These are phyloP conservation scores for Zostera marina DNA, from an alignment of 116 monocot genomes.

Conservation along the genomic window DNA sequence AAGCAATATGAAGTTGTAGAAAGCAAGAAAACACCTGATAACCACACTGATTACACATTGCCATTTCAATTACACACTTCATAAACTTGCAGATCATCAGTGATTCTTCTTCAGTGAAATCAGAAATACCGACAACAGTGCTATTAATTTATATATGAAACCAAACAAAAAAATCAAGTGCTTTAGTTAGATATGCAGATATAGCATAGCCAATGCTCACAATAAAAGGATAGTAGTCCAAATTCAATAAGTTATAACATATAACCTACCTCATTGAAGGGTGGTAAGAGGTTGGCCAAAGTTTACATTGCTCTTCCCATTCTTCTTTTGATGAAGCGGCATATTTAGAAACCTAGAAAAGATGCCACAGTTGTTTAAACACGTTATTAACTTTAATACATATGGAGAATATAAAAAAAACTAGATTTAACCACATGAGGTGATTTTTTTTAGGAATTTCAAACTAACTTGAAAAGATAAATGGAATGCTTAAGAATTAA, in stretches of 20 bases:
- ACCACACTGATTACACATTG: conserved; percentile 15
- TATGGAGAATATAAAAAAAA: not conserved
- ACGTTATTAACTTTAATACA: not conserved
- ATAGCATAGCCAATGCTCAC: not conserved
- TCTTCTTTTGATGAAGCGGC: conserved; percentile 75
- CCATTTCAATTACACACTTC: conserved; percentile 33
- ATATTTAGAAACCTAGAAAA: conserved; percentile 51
- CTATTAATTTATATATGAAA: conserved; percentile 4
- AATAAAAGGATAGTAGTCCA: not conserved
- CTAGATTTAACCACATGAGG: no score
- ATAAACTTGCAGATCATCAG: conserved; percentile 38
- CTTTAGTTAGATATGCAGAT: not conserved
- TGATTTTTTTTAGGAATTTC: no score
- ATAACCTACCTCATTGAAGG: conserved; percentile 37
- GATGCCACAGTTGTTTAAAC: not conserved
- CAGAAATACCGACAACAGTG: conserved; percentile 26
- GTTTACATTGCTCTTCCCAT: conserved; percentile 84
- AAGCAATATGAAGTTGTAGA: not conserved
- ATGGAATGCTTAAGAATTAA: not conserved
- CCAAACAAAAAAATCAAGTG: not conserved
- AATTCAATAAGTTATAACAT: not conserved
- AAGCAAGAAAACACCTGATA: conserved; percentile 14
- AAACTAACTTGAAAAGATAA: not conserved
- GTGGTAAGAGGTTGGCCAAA: conserved; percentile 94
- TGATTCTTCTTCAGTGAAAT: conserved; percentile 41